These are phyloP conservation scores for Trametes cinnabarina DNA, from an alignment of 768 basidiomycete genomes.

Conservation along the genomic window DNA sequence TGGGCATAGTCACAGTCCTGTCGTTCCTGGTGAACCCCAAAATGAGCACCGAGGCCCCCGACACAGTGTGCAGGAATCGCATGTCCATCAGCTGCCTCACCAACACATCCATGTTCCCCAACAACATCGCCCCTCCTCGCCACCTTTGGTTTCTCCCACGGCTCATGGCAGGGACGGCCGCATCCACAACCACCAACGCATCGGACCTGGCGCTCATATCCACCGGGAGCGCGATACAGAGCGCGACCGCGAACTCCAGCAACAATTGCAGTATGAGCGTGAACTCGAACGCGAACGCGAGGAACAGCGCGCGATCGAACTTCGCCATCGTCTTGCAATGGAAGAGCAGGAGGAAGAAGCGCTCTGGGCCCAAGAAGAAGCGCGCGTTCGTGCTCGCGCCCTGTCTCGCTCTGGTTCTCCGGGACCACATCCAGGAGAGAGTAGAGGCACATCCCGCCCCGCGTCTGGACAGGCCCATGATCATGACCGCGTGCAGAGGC, in stretches of 20 bases:
- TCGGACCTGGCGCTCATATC: slow-evolving; percentile 60
- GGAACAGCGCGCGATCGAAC: slow-evolving; percentile 21
- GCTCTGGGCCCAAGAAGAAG: slow-evolving; percentile 16
- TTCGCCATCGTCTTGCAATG: slow-evolving; percentile 12
- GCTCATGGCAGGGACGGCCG: slow-evolving; percentile 10
- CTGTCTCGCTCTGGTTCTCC: slow-evolving; percentile 27
- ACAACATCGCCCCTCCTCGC: slow-evolving; percentile 31
- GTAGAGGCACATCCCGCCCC: slow-evolving; percentile 25
- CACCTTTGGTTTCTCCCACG: slow-evolving; percentile 28
- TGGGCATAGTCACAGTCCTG: slow-evolving; percentile 24
- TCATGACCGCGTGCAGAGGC: slow-evolving; percentile 21
- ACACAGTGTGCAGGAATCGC: slow-evolving; percentile 46
- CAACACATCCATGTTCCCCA: slow-evolving; percentile 32
- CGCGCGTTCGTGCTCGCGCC: slow-evolving; percentile 14
- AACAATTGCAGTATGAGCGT: slow-evolving; percentile 26
- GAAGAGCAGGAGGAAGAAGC: slow-evolving; percentile 26
- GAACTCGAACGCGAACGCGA: slow-evolving; percentile 25
- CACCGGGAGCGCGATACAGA: slow-evolving; percentile 48
- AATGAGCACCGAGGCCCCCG: slow-evolving; percentile 45
- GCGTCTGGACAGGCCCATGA: slow-evolving; percentile 18
- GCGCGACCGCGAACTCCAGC: slow-evolving; percentile 25
- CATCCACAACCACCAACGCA: slow-evolving; percentile 61
- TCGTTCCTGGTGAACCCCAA: slow-evolving; percentile 18
- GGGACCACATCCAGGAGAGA: slow-evolving; percentile 19
- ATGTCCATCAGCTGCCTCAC: slow-evolving; percentile 25